phyloP scores from a whole-genome alignment of 2,329 filamentous ascomycete species.

The Ambrosiella beaveri region DNA sequence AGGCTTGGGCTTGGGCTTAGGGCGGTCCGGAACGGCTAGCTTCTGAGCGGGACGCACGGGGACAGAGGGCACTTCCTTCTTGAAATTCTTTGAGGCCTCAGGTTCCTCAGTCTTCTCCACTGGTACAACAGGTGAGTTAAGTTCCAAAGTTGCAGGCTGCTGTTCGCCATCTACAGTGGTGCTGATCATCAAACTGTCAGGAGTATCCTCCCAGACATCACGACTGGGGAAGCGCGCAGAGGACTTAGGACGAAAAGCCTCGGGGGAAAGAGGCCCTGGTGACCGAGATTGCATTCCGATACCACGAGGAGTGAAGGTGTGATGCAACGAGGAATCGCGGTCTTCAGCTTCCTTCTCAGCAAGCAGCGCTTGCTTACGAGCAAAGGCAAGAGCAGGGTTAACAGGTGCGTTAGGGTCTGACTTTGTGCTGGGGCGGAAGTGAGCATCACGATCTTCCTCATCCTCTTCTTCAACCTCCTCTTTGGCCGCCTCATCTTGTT shows the following conservation, averaged over 20 bases:
- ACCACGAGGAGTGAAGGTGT: slow-evolving; percentile 29
- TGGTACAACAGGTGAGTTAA: background rate
- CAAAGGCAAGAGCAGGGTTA: slow-evolving; percentile 47
- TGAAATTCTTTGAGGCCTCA: background rate
- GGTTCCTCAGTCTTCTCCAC: background rate
- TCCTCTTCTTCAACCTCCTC: slow-evolving; percentile 3
- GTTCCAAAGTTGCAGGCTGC: background rate
- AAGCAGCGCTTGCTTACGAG: slow-evolving; percentile 46
- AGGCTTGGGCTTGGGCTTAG: slow-evolving; percentile 60
- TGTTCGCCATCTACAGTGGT: slow-evolving; percentile 40
- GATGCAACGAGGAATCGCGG: slow-evolving; percentile 18
- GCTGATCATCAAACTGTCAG: slow-evolving; percentile 64
- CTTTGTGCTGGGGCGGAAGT: slow-evolving; percentile 17
- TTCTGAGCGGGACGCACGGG: slow-evolving; percentile 19
- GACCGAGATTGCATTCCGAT: slow-evolving; percentile 11
- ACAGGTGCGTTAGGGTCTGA: slow-evolving; percentile 24
- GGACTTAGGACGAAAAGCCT: slow-evolving; percentile 5
- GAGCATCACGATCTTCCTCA: slow-evolving; percentile 20
- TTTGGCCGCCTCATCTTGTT: slow-evolving; percentile 19
- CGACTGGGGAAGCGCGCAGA: slow-evolving; percentile 54
- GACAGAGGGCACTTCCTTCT: slow-evolving; percentile 9
- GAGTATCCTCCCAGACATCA: slow-evolving; percentile 89
- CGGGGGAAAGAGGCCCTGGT: slow-evolving; percentile 1
- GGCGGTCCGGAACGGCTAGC: slow-evolving; percentile 23
- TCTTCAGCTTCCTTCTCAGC: slow-evolving; percentile 34